Evolutionary conservation across 2,329 filamentous ascomycete genomes (phyloP).

Genomic region (Triangularia setosa): DNA sequence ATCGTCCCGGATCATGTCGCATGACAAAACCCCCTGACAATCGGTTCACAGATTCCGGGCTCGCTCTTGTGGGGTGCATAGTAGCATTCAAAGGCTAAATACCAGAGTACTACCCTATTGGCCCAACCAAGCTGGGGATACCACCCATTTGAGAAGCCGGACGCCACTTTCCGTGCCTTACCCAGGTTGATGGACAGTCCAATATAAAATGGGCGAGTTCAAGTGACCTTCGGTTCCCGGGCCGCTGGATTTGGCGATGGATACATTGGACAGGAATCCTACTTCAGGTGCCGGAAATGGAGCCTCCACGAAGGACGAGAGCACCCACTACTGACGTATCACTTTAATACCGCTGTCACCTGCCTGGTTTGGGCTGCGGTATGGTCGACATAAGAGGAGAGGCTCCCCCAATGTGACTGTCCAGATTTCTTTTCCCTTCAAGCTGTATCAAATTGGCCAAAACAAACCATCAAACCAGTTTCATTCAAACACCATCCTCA

Average conservation of each 20-base stretch:
- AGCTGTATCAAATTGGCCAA: not conserved
- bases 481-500: not conserved
- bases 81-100: conserved; percentile 1
- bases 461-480: not conserved
- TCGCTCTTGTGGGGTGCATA: conserved; percentile 10
- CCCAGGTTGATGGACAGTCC: not conserved
- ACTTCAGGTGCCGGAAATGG: conserved; percentile 3
- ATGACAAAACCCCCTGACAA: conserved; percentile 2
- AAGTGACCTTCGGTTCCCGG: conserved; percentile 4
- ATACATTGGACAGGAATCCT: not conserved
- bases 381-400: not conserved
- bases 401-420: not conserved
- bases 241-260: conserved; percentile 3
- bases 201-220: not conserved
- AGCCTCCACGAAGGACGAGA: not conserved
- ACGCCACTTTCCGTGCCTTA: conserved; percentile 1
- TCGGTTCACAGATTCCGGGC: conserved; percentile 6
- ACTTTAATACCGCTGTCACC: not conserved
- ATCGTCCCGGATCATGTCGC: conserved; percentile 7
- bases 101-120: not conserved
- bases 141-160: not conserved
- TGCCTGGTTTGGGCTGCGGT: not conserved
- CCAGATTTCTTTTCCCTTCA: not conserved
- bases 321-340: not conserved
- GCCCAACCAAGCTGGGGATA: not conserved